Percentiles rank a stretch among this genome's conserved stretches.
Evolutionary conservation across 2,329 filamentous ascomycete species (phyloP).

Genomic region (Cyclaneusma minus): DNA sequence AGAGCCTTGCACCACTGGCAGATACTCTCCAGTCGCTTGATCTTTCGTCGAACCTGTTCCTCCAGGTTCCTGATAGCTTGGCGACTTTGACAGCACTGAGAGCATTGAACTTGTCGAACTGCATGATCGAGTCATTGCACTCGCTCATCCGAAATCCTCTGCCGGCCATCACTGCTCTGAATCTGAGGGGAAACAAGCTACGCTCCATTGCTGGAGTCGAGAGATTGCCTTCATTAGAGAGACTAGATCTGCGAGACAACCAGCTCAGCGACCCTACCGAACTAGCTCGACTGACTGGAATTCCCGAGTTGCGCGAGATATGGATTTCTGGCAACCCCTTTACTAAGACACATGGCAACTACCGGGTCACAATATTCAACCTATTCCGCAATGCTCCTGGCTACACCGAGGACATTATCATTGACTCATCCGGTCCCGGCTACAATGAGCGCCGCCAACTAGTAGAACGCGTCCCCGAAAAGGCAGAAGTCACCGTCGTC

Average conservation of each 20-base stretch:
- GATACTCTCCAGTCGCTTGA: constrained; percentile 86
- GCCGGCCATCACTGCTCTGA: constrained; percentile 84
- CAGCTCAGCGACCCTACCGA: constrained; percentile 81
- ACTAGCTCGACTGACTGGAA: constrained; percentile 72
- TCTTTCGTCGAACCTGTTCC: constrained; percentile 81
- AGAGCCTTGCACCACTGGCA: constrained; percentile 66
- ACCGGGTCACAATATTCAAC: constrained; percentile 88
- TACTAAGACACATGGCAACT: constrained; percentile 69
- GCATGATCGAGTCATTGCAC: constrained; percentile 92
- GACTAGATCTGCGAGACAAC: constrained; percentile 85
- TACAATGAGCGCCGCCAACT: constrained; percentile 76
- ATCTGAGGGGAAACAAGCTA: constrained; percentile 78
- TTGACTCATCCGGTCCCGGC: constrained; percentile 72
- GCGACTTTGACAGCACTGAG: constrained; percentile 75
- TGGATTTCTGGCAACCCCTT: constrained; percentile 91
- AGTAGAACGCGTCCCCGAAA: constrained; percentile 64
- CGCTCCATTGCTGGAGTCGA: constrained; percentile 81
- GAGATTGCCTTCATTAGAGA: constrained; percentile 72
- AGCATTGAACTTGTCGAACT: constrained; percentile 85
- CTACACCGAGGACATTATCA: constrained; percentile 77
- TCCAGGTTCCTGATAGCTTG: constrained; percentile 84
- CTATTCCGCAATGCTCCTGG: constrained; percentile 82
- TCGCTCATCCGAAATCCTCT: constrained; percentile 75
- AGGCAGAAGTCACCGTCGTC: constrained; percentile 62
- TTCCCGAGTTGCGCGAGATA: constrained; percentile 82